These are phyloP conservation scores for Pythium apleroticum DNA, from an alignment of 352 stramenopile species.

Conservation along the genomic window DNA sequence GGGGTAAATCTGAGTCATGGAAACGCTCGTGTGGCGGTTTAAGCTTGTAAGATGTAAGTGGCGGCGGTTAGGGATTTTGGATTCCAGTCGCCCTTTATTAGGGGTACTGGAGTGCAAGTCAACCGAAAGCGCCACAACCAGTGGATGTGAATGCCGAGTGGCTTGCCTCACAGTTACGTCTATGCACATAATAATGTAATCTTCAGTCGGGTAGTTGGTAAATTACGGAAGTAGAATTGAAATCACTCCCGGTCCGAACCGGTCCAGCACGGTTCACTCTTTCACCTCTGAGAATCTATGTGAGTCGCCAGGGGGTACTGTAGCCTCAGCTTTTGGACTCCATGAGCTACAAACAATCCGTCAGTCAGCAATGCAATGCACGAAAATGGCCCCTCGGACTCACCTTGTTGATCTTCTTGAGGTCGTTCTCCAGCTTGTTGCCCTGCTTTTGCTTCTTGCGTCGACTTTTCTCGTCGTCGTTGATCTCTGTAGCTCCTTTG, in stretches of 20 bases:
- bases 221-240: background rate
- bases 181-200: background rate
- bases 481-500: slow-evolving; percentile 1
- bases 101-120: slow-evolving; percentile 3
- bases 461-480: slow-evolving; percentile 28
- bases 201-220: background rate
- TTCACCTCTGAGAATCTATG: background rate
- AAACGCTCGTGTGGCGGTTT: background rate
- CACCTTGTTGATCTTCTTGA: slow-evolving; percentile 79
- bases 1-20: slow-evolving; percentile 21
- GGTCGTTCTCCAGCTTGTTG: slow-evolving; percentile 66
- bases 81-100: slow-evolving; percentile 5
- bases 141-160: slow-evolving; percentile 26
- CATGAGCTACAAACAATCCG: slow-evolving; percentile 16
- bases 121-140: slow-evolving; percentile 30
- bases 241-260: slow-evolving; percentile 15
- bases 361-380: background rate
- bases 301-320: background rate
- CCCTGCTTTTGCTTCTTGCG: slow-evolving; percentile 67
- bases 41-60: slow-evolving; percentile 11
- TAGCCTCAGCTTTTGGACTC: slow-evolving; percentile 18
- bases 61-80: slow-evolving; percentile 17
- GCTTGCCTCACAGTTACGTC: slow-evolving; percentile 12
- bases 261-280: slow-evolving; percentile 14
- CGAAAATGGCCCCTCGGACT: background rate